Base-by-base conservation (phyloP, 2,329 filamentous ascomycete species). In the Ceratocystis eucalypticola region DNA sequence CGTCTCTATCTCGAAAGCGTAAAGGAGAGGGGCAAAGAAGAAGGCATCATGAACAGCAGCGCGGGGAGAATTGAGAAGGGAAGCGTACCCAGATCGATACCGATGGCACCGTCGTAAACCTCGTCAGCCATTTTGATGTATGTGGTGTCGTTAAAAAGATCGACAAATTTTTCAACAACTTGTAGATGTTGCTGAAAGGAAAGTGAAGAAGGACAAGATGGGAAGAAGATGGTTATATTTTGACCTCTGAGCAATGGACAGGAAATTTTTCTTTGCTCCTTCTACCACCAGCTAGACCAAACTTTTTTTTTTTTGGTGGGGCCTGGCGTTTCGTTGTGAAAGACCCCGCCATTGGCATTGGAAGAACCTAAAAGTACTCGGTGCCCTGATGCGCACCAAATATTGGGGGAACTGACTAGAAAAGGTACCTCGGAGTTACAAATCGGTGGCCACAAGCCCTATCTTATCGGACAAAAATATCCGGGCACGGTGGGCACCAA, bases 81-180 rank as follows among this genome's bases (percentile, higher is more conserved):
- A 81, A 64, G 65, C 87, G 75, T 83, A 96, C 93, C 94, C 82
- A 99, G 86, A 88, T 99, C 94, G 83, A 99, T 99, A 87, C 94
- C 94, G 83, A 97, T 91, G 86, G 94, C 94, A 89, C 94, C 94
- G 79, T 99, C 94, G 80, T 97, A 99, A 75, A 95, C 87, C 87
- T 96, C 93, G 80, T 96, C 91, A 79, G 90, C 87, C 93, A 96
- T 96, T 73, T 73, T 71, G 66, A 67, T 68, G 33, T 65, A 66
- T 57, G 68, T 68, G 66, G 61, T 68, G 66, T 68, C 66, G 66
- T 68, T 61, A 68, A 65, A 41, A 62, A 65, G 64, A 66, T 67
- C 66, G 64, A 68, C 64, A 68, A 65, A 68, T 64, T 50, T 64
- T 66, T 68, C 66, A 68, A 68, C 64, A 68, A 68, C 66, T 68